Evolutionary conservation across 2,329 filamentous ascomycete genomes (phyloP), one percentile per base, ranked within the genome.

Genomic region (Penicillium italicum): DNA sequence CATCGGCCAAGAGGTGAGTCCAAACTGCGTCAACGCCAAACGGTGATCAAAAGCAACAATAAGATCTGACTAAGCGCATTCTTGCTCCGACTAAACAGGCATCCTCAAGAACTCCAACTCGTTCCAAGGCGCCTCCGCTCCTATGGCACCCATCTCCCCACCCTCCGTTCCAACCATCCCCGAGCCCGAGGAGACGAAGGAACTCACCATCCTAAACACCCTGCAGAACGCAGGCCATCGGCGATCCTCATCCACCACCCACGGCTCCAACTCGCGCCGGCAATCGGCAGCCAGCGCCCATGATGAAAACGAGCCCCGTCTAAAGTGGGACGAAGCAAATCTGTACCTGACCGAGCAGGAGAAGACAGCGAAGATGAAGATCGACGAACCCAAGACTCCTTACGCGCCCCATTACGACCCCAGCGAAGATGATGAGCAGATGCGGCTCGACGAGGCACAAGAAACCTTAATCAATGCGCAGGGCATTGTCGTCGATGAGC

Each of bases 281-380:
- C 87, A 87, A 62, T 92, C 89, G 0, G 74, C 74, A 58, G 76
- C 74, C 50, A 72, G 77, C 57, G 79, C 82, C 40, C 73, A 79
- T 18, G 82, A 85, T 48, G 82, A 85, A 46, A 81, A 80, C 55
- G 86, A 83, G 56, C 88, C 89, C 60, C 87, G 91, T 60, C 81
- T 99, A 64, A 96, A 97, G 78, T 99, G 94, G 94, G 94, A 99
- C 74, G 94, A 99, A 79, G 94, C 90, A 43, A 99, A 99, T 71
- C 83, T 99, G 31, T 99, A 97, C 76, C 83, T 99, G 50, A 94
- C 94, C 8, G 94, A 99, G 77, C 93, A 97, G 75, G 91, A 97
- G 76, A 92, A 90, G 75, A 91, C 87, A 57, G 88, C 89, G 59
- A 97, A 92, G 56, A 99, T 99, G 94, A 99, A 97, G 81, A 99